Evolutionary conservation across 2,329 filamentous ascomycete genomes (phyloP).

Genomic region (Madurella fahalii): DNA sequence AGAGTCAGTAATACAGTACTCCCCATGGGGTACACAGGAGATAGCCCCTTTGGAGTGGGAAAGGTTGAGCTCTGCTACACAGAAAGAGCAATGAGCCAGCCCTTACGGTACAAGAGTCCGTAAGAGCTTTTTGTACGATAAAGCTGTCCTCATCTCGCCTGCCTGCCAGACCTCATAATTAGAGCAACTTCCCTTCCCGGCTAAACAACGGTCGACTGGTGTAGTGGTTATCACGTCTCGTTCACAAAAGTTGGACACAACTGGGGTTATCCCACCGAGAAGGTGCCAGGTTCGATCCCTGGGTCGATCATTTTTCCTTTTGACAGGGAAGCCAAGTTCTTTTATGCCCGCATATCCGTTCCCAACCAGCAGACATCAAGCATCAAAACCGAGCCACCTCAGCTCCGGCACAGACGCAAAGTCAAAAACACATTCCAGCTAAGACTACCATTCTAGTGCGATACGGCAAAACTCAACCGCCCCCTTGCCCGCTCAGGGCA

Average conservation of each 20-base stretch:
- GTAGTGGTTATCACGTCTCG: constrained; percentile 25
- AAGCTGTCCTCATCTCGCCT: not conserved
- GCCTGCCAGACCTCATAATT: no score
- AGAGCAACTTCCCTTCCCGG: not conserved
- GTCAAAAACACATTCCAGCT: no score
- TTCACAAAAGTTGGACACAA: constrained; percentile 18
- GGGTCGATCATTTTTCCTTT: constrained; percentile 18
- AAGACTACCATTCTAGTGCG: no score
- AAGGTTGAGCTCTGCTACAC: no score
- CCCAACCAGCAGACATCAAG: not conserved
- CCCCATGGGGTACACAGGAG: no score
- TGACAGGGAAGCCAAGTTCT: not conserved
- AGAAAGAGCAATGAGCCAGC: no score
- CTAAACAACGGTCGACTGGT: constrained; percentile 19
- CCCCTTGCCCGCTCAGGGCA: not conserved
- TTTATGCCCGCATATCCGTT: not conserved
- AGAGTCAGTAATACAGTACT: no score
- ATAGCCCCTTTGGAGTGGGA: no score
- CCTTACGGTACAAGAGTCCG: no score
- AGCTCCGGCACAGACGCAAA: no score
- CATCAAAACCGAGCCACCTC: no score
- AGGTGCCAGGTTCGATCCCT: constrained; percentile 25
- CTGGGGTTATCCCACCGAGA: constrained; percentile 18
- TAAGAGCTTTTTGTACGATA: no score
- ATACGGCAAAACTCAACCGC: not conserved